Conservation (phyloP, 495 filamentous ascomycete species). For the Clohesyomyces aquaticus region DNA sequence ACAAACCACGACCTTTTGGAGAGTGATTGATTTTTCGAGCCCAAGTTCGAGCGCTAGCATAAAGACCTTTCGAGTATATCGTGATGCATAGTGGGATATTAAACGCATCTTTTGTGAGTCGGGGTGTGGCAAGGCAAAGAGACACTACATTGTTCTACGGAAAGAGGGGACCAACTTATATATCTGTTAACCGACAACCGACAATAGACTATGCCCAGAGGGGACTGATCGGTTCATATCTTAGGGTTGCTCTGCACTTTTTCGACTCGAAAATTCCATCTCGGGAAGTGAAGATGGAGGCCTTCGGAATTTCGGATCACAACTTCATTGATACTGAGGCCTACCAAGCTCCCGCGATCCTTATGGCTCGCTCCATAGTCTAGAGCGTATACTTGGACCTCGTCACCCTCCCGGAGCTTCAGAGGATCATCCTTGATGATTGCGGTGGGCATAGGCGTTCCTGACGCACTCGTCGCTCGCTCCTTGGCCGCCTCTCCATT, state of each 20-base stretch:
- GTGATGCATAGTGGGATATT: slow-evolving; percentile 30
- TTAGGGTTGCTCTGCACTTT: no score
- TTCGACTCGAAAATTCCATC: slow-evolving; percentile 32
- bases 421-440: slow-evolving; percentile 25
- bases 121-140: neutral
- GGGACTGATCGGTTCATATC: no score
- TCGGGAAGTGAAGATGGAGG: slow-evolving; percentile 19
- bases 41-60: slow-evolving; percentile 24
- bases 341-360: slow-evolving; percentile 22
- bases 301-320: slow-evolving; percentile 18
- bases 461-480: neutral
- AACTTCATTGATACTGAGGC: slow-evolving; percentile 22
- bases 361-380: slow-evolving; percentile 33
- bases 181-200: no score
- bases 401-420: slow-evolving; percentile 18
- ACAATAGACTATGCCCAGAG: no score
- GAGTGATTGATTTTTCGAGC: slow-evolving; percentile 14
- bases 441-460: neutral
- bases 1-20: slow-evolving; percentile 30
- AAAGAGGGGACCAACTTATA: no score
- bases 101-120: slow-evolving; percentile 29
- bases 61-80: slow-evolving; percentile 30
- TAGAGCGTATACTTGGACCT: slow-evolving; percentile 25
- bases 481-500: slow-evolving; percentile 4
- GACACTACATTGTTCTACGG: neutral